Percentiles rank a stretch among this genome's conserved stretches.
Conservation (phyloP, 139 green algal genomes). For the Chlorella sp. region DNA sequence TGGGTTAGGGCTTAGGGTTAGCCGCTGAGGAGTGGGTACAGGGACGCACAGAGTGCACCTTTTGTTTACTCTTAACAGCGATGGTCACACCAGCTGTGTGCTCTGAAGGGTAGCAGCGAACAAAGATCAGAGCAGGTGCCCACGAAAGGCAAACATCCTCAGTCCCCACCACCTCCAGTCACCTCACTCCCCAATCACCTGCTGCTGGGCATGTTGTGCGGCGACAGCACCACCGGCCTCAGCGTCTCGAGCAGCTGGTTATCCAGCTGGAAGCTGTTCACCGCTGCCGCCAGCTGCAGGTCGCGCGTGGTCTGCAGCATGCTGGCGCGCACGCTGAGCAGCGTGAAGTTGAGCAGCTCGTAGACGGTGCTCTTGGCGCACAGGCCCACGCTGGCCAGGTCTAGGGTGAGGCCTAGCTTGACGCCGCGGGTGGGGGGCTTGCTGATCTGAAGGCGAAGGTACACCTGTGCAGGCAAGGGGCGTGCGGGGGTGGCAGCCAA, state of each 20-base stretch:
- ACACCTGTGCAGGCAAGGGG: constrained; percentile 32
- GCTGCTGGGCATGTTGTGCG: constrained; percentile 1
- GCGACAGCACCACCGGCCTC: constrained; percentile 73
- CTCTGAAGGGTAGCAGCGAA: too few species aligned
- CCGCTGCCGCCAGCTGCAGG: constrained; percentile 21
- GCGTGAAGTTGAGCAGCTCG: constrained; percentile 79
- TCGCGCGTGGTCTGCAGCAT: constrained; percentile 24
- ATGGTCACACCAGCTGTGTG: too few species aligned
- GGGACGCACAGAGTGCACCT: too few species aligned
- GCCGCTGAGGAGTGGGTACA: too few species aligned
- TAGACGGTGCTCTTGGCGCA: constrained; percentile 50
- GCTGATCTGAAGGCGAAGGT: constrained; percentile 58
- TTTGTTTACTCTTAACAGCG: too few species aligned
- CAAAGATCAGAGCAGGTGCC: too few species aligned
- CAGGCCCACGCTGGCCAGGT: constrained; percentile 52
- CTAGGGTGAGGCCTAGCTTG: constrained; percentile 40
- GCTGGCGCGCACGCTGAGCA: constrained; percentile 16
- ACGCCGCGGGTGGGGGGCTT: constrained; percentile 27
- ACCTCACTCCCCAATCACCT: not conserved
- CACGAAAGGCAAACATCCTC: not conserved
- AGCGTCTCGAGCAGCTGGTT: constrained; percentile 80
- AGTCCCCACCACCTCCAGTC: not conserved
- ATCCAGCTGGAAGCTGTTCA: constrained; percentile 75
- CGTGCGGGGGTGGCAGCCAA: not conserved
- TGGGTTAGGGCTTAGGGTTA: too few species aligned